phyloP scores from a whole-genome alignment of 2,329 filamentous ascomycete genomes.

The Fusarium pseudograminearum region DNA sequence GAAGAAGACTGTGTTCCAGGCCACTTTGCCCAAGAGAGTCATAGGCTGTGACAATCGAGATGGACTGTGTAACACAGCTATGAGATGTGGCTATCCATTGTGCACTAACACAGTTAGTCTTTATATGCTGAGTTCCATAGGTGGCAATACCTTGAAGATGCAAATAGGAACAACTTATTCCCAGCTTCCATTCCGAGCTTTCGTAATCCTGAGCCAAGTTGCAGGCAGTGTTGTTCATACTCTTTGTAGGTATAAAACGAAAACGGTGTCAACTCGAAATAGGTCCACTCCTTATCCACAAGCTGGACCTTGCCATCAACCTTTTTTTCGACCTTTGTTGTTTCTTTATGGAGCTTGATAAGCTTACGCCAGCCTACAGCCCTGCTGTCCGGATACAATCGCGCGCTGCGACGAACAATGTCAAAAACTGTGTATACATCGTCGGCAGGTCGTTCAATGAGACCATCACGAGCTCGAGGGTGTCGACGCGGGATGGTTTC shows the following conservation, averaged over 20 bases:
- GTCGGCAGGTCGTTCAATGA: constrained; percentile 73
- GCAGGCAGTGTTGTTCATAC: constrained; percentile 76
- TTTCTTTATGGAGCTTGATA: constrained; percentile 81
- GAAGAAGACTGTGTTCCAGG: constrained; percentile 85
- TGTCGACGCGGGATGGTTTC: constrained; percentile 87
- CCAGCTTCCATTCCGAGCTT: constrained; percentile 75
- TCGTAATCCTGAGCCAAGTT: constrained; percentile 78
- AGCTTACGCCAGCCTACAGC: constrained; percentile 79
- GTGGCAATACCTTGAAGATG: constrained; percentile 73
- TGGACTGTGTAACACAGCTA: constrained; percentile 82
- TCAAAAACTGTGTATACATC: constrained; percentile 83
- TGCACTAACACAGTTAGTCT: constrained; percentile 60
- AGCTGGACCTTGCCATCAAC: constrained; percentile 81
- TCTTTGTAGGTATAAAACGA: constrained; percentile 81
- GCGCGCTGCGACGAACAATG: constrained; percentile 76
- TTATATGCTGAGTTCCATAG: background rate
- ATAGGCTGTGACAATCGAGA: constrained; percentile 93
- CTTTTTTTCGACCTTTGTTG: constrained; percentile 88
- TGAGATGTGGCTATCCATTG: constrained; percentile 88
- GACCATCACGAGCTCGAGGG: constrained; percentile 74
- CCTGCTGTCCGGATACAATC: constrained; percentile 68
- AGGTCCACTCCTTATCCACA: constrained; percentile 91
- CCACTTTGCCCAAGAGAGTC: constrained; percentile 89
- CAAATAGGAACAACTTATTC: constrained; percentile 82
- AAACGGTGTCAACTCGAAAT: constrained; percentile 84